These are phyloP conservation scores for Tylopilus plumbeoviolaceoides DNA, from an alignment of 768 basidiomycete species.

Conservation along the genomic window DNA sequence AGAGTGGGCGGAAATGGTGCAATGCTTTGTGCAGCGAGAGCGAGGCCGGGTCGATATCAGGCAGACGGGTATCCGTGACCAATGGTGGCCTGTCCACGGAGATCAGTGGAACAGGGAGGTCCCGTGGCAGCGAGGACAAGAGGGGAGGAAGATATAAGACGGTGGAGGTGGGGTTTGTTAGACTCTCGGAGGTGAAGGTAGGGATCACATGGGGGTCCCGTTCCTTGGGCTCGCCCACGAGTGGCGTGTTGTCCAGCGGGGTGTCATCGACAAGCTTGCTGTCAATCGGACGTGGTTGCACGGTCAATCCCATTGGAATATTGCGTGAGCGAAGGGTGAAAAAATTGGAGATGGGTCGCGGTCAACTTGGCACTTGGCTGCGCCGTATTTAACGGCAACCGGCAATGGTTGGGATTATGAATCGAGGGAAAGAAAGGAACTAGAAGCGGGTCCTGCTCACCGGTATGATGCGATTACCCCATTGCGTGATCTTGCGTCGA, in stretches of 20 bases:
- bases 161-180: slow-evolving; percentile 38
- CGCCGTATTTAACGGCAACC: slow-evolving; percentile 7
- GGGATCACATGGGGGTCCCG: slow-evolving; percentile 57
- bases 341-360: neutral
- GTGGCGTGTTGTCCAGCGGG: neutral
- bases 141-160: slow-evolving; percentile 84
- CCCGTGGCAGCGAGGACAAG: slow-evolving; percentile 66
- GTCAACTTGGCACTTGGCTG: neutral
- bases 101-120: slow-evolving; percentile 27
- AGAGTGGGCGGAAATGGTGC: slow-evolving; percentile 66
- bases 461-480: slow-evolving; percentile 13
- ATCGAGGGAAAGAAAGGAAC: neutral
- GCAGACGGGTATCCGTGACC: slow-evolving; percentile 70
- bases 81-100: slow-evolving; percentile 39
- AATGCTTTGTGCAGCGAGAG: slow-evolving; percentile 83
- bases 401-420: neutral
- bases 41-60: slow-evolving; percentile 81
- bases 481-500: slow-evolving; percentile 34
- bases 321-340: neutral
- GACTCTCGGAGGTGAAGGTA: slow-evolving; percentile 39
- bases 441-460: neutral
- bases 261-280: neutral
- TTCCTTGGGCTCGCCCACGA: slow-evolving; percentile 3
- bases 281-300: neutral
- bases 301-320: slow-evolving; percentile 19